phyloP scores from a whole-genome alignment of 73 alveolate genomes.

The Symbiodinium natans region DNA sequence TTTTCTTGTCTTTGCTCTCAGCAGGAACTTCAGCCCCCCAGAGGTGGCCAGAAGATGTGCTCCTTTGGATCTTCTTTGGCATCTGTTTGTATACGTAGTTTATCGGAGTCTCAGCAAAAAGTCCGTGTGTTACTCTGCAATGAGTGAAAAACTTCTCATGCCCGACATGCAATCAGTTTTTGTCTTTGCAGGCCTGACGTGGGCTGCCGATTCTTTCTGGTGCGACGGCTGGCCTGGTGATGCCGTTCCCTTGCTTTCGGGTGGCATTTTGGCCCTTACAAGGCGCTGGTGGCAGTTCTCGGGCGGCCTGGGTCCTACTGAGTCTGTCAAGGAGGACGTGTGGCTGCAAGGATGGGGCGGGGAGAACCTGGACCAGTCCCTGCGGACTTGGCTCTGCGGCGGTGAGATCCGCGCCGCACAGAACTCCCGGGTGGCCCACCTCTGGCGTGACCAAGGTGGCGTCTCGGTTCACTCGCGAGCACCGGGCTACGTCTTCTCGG shows the following conservation, averaged over 20 bases:
- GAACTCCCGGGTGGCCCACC: slow-evolving; percentile 81
- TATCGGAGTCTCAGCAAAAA: too few relatives aligned
- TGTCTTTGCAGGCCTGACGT: not conserved
- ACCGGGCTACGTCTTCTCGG: not conserved
- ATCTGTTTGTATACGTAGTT: too few relatives aligned
- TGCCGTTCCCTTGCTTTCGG: slow-evolving; percentile 67
- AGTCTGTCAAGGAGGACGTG: not conserved
- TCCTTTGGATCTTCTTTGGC: too few relatives aligned
- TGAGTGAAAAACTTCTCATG: too few relatives aligned
- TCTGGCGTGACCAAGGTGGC: not conserved
- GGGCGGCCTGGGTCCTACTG: slow-evolving; percentile 51
- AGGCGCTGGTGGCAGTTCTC: slow-evolving; percentile 39
- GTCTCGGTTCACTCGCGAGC: not conserved
- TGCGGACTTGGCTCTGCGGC: slow-evolving; percentile 93
- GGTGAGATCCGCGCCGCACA: slow-evolving; percentile 50
- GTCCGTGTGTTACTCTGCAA: too few relatives aligned
- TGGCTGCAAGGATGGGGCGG: slow-evolving; percentile 83
- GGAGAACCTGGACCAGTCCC: slow-evolving; percentile 90
- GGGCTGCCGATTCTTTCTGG: slow-evolving; percentile 82
- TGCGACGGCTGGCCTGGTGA: slow-evolving; percentile 31
- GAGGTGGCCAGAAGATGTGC: slow-evolving; percentile 90
- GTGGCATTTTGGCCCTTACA: slow-evolving; percentile 66
- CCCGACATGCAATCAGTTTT: too few relatives aligned
- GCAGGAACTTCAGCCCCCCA: slow-evolving; percentile 22
- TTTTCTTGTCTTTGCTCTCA: too few relatives aligned